Evolutionary conservation across 345 rosid genomes (phyloP).

Genomic region (Carallia pectinifolia): DNA sequence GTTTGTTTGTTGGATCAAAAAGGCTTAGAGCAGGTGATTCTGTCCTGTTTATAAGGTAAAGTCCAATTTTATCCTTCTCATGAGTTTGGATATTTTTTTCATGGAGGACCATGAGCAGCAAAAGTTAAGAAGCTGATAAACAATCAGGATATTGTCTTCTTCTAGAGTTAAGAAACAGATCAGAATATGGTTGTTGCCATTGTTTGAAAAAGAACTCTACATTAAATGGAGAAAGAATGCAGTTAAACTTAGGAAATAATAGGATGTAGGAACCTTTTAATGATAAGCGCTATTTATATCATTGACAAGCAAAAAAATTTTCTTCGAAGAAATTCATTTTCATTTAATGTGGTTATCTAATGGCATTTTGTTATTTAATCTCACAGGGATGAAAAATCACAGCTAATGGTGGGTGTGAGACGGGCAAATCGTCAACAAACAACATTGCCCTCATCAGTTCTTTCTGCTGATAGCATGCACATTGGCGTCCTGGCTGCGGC

Average conservation of each 20-base stretch:
- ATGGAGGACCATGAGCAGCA: background rate
- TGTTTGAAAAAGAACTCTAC: slow-evolving; percentile 7
- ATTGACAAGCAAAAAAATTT: too few species aligned
- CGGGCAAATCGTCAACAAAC: slow-evolving; percentile 93
- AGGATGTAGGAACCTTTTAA: background rate
- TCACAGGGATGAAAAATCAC: slow-evolving; percentile 94
- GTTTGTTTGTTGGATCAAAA: slow-evolving; percentile 92
- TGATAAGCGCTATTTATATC: too few species aligned
- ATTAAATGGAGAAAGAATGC: too few species aligned
- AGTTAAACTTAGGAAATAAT: too few species aligned
- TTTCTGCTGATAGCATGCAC: slow-evolving; percentile 98
- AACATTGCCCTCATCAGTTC: slow-evolving; percentile 84
- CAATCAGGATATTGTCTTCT: slow-evolving; percentile 91
- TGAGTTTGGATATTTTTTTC: background rate
- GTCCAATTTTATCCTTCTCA: background rate
- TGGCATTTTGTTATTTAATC: background rate
- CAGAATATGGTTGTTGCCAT: background rate
- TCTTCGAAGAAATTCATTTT: background rate
- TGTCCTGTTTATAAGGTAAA: slow-evolving; percentile 87
- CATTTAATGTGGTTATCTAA: background rate
- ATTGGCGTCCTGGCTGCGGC: slow-evolving; percentile 99
- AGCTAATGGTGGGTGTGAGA: slow-evolving; percentile 86
- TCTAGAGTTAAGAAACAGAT: slow-evolving; percentile 8
- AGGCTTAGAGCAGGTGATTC: slow-evolving; percentile 97
- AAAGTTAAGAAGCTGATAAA: slow-evolving; percentile 36